Base-by-base conservation (phyloP, 306 rosid genomes). In the Gillenia trifoliata region DNA sequence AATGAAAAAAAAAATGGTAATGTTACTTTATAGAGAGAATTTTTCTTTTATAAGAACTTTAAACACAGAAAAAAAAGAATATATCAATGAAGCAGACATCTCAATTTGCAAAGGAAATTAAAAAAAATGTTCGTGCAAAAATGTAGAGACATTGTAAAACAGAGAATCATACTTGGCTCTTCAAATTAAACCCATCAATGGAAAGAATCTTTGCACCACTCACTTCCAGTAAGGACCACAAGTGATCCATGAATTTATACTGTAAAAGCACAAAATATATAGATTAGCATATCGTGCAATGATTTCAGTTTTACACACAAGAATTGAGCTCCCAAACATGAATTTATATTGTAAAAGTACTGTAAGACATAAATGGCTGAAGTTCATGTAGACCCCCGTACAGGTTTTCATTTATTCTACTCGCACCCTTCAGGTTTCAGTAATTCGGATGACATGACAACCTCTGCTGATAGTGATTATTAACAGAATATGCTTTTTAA, bases 151-250 rank as follows among this genome's bases (percentile, higher is more conserved):
- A 23, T n/a, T n/a, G 62, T 56, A 30, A 67, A 54, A 71, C 30
- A 79, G 45, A 56, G 70, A 60, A 71, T 41, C 92, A 73, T 88
- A 93, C 96, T 83, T 81, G 93, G 78, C 83, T 89, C 75, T 82
- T 79, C 20, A 81, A 72, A 82, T 81, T 79, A 83, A 86, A 88
- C 33, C 80, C 93, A 80, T 87, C 87, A 62, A 83, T 57, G 12
- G 81, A 84, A 77, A 78, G 73, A 72, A 74, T 70, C 87, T 87
- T 87, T 73, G 92, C 97, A 73, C 96, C 96, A 75, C 89, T 80
- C 60, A 87, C 87, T 82, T 86, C 91, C 78, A 93, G 71, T 77
- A 89, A 77, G 75, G 84, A 83, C 78, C 84, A 81, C 78, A 91
- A 81, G 77, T 36, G 85, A 82, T 80, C 84, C 82, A 87, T 77